Base-by-base conservation (phyloP, 2,329 filamentous ascomycete genomes). In the Incumbomyces delicatus region DNA sequence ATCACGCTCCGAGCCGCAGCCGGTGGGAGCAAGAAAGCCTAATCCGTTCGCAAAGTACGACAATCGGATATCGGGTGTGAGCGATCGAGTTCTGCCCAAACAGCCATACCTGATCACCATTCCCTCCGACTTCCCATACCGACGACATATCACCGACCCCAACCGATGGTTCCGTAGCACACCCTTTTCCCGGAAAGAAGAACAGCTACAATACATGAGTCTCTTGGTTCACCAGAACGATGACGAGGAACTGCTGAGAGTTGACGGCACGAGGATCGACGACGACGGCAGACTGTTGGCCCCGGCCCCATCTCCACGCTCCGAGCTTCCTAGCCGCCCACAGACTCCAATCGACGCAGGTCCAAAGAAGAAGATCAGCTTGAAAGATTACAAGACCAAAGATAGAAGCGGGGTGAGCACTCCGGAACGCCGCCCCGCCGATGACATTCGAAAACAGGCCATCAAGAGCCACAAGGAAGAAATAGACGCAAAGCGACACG, bases 351-450 rank as follows among this genome's bases (percentile, higher is more conserved):
- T 48, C 55, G 37, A 63, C 58, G 44, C 61, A 55, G 11, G 67
- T 16, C 51, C 60, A 18, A 80, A 76, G 64, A 81, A 79, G 66
- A 81, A 79, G 61, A 80, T 81, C 50, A 78, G 68, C 46, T 61
- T 81, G 44, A 75, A 70, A 35, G 77, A 75, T 33, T 82, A 81
- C 62, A 80, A 77, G 61, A 75, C 71, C 50, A 77, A 77, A 58
- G 71, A 64, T 50, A 68, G 63, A 46, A 65, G 59, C 35, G 61
- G 50, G n/a, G 37, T 48, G n/a, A 46, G 40, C 36, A 46, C 44
- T 29, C 44, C 44, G 2, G 44, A 40, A 16, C 30, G 36, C 12
- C 20, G 33, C 18, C 44, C 44, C 2, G 29, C 27, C 3, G 37
- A 46, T 32, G 42, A 45, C 30, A 45, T 45, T 30, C 33, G 42